Conservation (phyloP, 2,329 filamentous ascomycete genomes). For the Venturia asperata region DNA sequence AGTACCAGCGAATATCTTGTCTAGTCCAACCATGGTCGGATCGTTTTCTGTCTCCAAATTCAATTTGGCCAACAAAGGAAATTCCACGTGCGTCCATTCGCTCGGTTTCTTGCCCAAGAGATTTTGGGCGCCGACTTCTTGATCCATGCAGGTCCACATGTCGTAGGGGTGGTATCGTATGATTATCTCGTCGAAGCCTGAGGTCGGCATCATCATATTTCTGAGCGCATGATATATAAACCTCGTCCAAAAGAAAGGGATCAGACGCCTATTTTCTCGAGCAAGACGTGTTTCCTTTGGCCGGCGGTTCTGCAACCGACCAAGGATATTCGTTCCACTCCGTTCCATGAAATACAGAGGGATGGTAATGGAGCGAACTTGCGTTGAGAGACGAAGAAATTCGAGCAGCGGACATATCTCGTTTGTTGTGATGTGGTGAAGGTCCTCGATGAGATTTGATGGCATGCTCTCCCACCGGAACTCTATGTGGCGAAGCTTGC, state of each 20-base stretch:
- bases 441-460: not conserved
- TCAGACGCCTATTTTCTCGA: not conserved
- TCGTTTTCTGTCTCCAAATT: not conserved
- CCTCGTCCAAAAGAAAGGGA: not conserved
- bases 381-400: not conserved
- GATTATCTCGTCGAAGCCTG: constrained; percentile 2
- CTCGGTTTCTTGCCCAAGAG: not conserved
- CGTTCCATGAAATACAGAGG: constrained; percentile 8
- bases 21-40: not conserved
- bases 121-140: not conserved
- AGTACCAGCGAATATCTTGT: not conserved
- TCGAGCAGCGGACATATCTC: constrained; percentile 9
- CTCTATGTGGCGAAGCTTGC: not conserved
- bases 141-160: constrained; percentile 7
- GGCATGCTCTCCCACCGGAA: constrained; percentile 9
- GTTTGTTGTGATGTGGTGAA: not conserved
- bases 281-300: constrained; percentile 3
- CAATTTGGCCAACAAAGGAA: not conserved
- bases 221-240: constrained; percentile 1
- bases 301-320: not conserved
- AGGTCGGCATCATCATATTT: not conserved
- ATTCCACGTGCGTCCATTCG: not conserved
- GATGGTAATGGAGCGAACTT: not conserved
- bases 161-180: constrained; percentile 9
- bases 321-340: not conserved